Base-by-base conservation (phyloP, 2,329 filamentous ascomycete species). In the Aspergillus cejpii region DNA sequence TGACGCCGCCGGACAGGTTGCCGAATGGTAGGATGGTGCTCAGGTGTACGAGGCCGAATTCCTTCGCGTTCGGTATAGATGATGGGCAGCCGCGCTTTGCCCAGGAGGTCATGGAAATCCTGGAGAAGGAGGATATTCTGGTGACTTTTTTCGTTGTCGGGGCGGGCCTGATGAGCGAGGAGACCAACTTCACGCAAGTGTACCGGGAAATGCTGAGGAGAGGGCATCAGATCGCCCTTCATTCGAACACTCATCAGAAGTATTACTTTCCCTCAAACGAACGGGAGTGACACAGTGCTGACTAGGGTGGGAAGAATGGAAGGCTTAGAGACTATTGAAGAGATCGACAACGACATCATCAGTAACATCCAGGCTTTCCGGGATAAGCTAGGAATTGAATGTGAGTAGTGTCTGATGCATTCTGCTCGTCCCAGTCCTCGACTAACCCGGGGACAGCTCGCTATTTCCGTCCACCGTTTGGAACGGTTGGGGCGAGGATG, bases 81-180 rank as follows among this genome's bases (percentile, higher is more conserved):
- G 83, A 86, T 60, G 83, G 82, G 17, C 71, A 76, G 40, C 82
- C 82, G 37, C 57, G 66, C 26, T 73, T 76, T 45, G 80, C 80
- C 1, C 74, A 80, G 63, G 65, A 77, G 50, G 78, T 84, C 15
- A 76, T 83, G 66, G 66, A 74, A 31, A 79, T 82, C 42, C 69
- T 86, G 54, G 73, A 77, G 15, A 74, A 77, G 15, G 81, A 80
- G 41, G 62, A 69, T 43, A 80, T 85, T 54, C 75, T 79, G 52
- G 81, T 84, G 2, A 86, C 83, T 1, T 85, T 86, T 64, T 86
- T 86, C 67, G 83, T 81, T 27, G 80, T 85, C 34, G 82, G 81
- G 7, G 73, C 75, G 1, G 79, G 81, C 1, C 71, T 86, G 0
- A 67, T 78, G 12, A 79, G 84, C 57, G 47, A 59, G 2, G 66